Percentiles rank a stretch among this genome's conserved stretches.
phyloP scores from a whole-genome alignment of 768 basidiomycete genomes.

The Naganishia friedmannii region DNA sequence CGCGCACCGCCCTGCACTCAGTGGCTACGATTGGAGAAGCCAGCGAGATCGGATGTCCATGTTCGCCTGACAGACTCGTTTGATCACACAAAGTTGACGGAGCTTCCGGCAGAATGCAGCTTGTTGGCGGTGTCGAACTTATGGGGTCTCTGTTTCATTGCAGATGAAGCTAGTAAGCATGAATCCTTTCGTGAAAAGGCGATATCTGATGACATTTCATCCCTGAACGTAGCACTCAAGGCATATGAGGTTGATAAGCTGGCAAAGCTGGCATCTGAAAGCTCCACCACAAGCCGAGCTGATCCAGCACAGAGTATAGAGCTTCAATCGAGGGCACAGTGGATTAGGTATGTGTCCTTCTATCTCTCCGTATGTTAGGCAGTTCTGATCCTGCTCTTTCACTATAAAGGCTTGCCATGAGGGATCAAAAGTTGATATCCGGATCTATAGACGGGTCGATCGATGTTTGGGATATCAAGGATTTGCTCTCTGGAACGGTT shows the following conservation, averaged over 20 bases:
- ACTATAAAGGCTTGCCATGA: constrained; percentile 23
- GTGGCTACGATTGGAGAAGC: constrained; percentile 47
- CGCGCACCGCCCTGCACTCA: constrained; percentile 24
- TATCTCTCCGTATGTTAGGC: neutral
- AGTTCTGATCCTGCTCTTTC: neutral
- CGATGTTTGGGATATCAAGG: constrained; percentile 33
- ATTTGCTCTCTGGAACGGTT: constrained; percentile 36
- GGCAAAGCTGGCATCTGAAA: constrained; percentile 34
- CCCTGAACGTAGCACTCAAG: constrained; percentile 34
- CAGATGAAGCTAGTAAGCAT: constrained; percentile 36
- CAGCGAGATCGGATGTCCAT: constrained; percentile 45
- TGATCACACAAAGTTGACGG: constrained; percentile 33
- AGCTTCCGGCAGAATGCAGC: constrained; percentile 43
- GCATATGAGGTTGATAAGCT: constrained; percentile 41
- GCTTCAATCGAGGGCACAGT: constrained; percentile 43
- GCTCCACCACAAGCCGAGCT: constrained; percentile 32
- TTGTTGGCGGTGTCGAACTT: constrained; percentile 45
- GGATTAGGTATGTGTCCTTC: constrained; percentile 33
- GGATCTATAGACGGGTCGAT: constrained; percentile 6
- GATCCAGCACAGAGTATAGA: constrained; percentile 17
- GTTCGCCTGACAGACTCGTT: constrained; percentile 44
- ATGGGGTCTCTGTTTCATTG: constrained; percentile 45
- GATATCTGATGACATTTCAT: neutral
- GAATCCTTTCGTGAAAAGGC: neutral
- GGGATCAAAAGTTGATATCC: constrained; percentile 29